Evolutionary conservation across 2,329 filamentous ascomycete genomes (phyloP), one percentile per base, ranked within the genome.

Genomic region (Fusarium sterilihyphosum): DNA sequence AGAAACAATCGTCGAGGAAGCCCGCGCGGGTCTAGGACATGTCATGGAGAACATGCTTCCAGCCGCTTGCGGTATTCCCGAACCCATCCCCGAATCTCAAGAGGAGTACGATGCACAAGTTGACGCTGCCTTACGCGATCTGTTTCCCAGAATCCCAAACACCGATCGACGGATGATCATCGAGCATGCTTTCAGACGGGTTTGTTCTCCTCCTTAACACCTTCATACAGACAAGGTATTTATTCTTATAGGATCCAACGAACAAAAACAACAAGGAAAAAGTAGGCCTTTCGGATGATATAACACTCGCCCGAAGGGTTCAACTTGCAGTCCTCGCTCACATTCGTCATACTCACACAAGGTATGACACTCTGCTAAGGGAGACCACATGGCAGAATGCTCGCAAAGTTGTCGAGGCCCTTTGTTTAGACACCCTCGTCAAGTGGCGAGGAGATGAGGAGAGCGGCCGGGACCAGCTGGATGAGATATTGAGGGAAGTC

Each of bases 361-460:
- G 89, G 75, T 92, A 92, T 82, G 91, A 92, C 78, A 80, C 87
- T 65, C 83, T 92, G 24, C 82, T 92, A 22, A 87, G 81, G 76
- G 88, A 92, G 77, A 89, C 88, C 10, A 84, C 82, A 24, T 92
- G 89, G 85, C 82, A 85, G 58, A 89, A 89, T 77, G 90, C 90
- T 60, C 86, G 91, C 71, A 91, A 88, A 81, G 86, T 86, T 46
- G 90, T 92, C 50, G 89, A 92, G 75, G 81, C 85, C 38, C 83
- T 90, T 20, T 92, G 91, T 72, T 83, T 92, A 52, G 90, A 92
- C 74, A 85, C 90, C 61, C 88, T 92, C 80, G 88, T 92, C 85
- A 92, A 92, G 88, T 92, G 91, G 91, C 90, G 91, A 83, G 91
- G 91, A 63, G 91, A 92, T 75, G 91, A 92, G 80, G 91, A 92